Percentiles rank a stretch among this genome's conserved stretches.
Conservation (phyloP, 805 yeast genomes). For the Candida xiaguanensis region DNA sequence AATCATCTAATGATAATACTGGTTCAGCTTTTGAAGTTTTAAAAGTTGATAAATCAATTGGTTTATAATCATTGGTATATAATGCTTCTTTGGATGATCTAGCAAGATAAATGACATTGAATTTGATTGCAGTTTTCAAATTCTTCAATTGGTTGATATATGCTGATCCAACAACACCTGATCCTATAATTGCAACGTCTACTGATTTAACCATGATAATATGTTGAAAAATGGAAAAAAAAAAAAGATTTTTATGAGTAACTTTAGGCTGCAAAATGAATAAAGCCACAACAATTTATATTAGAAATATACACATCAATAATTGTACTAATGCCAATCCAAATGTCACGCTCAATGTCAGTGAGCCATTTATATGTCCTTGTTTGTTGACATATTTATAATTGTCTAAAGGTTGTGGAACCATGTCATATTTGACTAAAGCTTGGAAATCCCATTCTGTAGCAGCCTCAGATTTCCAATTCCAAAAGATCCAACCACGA, state of each 20-base stretch:
- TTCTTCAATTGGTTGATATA: conserved; percentile 75
- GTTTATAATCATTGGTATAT: conserved; percentile 63
- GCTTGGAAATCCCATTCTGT: conserved; percentile 64
- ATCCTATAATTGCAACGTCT: conserved; percentile 51
- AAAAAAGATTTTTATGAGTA: too few species aligned
- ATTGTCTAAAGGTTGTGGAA: conserved; percentile 57
- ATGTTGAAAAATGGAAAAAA: not conserved
- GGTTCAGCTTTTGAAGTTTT: conserved; percentile 44
- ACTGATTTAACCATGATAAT: conserved; percentile 30
- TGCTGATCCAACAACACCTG: conserved; percentile 95
- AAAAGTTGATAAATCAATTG: conserved; percentile 66
- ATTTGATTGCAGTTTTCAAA: conserved; percentile 57
- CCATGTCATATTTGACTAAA: conserved; percentile 46
- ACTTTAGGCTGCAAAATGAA: not conserved
- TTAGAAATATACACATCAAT: not conserved
- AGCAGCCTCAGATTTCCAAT: conserved; percentile 62
- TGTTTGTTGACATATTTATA: conserved; percentile 31
- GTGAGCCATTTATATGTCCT: conserved; percentile 18
- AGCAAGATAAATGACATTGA: conserved; percentile 78
- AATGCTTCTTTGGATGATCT: conserved; percentile 65
- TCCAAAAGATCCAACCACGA: conserved; percentile 70
- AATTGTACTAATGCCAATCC: not conserved
- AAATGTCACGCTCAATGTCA: not conserved
- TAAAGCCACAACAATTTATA: conserved; percentile 1
- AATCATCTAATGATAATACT: conserved; percentile 52